Conservation (phyloP, 768 basidiomycete species). For the Russula griseocarnosa region DNA sequence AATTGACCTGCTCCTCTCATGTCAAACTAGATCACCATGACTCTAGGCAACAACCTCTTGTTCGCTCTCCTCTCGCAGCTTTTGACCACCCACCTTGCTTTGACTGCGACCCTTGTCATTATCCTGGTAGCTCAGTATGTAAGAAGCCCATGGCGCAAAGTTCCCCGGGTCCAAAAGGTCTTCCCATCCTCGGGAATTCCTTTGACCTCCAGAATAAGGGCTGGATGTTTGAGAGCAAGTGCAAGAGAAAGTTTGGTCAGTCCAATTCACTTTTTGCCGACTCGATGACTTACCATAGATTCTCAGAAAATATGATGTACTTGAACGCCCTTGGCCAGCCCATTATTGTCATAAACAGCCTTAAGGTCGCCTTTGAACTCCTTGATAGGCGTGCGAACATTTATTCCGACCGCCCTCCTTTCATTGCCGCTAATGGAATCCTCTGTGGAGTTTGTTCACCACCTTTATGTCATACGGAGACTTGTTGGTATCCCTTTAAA, state of each 20-base stretch:
- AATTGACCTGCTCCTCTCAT: neutral
- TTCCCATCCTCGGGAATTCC: constrained; percentile 12
- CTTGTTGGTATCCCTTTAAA: constrained; percentile 19
- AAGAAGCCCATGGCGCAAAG: constrained; percentile 15
- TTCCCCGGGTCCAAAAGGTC: constrained; percentile 13
- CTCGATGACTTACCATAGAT: neutral
- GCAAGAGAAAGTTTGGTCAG: constrained; percentile 5
- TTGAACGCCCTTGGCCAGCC: constrained; percentile 17
- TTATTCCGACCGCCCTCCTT: constrained; percentile 32
- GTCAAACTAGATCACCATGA: neutral
- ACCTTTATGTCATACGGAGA: constrained; percentile 31
- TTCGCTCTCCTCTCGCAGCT: neutral
- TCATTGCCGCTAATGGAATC: constrained; percentile 35
- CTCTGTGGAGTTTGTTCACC: constrained; percentile 34
- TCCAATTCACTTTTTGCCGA: no score
- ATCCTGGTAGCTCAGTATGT: neutral
- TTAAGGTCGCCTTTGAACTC: constrained; percentile 36
- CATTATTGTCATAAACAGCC: constrained; percentile 35
- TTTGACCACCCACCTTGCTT: neutral
- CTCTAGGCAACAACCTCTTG: neutral
- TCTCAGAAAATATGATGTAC: constrained; percentile 13
- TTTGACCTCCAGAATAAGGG: neutral
- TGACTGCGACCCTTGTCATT: neutral
- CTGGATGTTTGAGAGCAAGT: constrained; percentile 4
- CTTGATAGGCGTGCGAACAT: constrained; percentile 36